Percentiles rank a stretch among this genome's conserved stretches.
Conservation (phyloP, 2,329 filamentous ascomycete genomes). For the Aspergillus terreus region DNA sequence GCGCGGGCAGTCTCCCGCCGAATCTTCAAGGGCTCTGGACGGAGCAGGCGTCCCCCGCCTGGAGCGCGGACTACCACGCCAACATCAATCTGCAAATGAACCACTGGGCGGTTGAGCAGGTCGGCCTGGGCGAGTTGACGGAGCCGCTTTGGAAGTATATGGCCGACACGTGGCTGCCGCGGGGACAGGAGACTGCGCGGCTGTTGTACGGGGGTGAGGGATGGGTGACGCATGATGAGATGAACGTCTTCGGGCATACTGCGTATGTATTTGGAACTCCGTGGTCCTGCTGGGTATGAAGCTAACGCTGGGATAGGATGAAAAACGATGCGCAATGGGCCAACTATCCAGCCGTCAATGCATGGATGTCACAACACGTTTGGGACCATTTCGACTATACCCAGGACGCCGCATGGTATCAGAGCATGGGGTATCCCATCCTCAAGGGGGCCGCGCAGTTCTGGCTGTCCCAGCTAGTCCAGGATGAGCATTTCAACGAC, state of each 20-base stretch:
- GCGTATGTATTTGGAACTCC: conserved; percentile 20
- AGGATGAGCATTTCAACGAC: conserved; percentile 50
- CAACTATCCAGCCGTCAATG: conserved; percentile 39
- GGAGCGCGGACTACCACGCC: conserved; percentile 56
- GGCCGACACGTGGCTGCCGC: conserved; percentile 50
- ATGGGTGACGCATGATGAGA: conserved; percentile 56
- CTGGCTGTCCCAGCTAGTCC: conserved; percentile 53
- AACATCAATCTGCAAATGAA: conserved; percentile 64
- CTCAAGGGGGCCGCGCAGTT: conserved; percentile 54
- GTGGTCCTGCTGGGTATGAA: no score
- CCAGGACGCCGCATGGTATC: conserved; percentile 45
- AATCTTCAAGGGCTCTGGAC: conserved; percentile 59
- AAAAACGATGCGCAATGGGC: conserved; percentile 43
- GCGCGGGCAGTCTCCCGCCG: conserved; percentile 49
- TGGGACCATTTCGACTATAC: conserved; percentile 56
- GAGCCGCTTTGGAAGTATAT: conserved; percentile 53
- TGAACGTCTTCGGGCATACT: conserved; percentile 58
- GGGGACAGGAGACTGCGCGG: conserved; percentile 51
- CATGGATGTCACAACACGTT: conserved; percentile 60
- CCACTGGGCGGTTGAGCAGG: conserved; percentile 55
- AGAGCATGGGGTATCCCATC: conserved; percentile 48
- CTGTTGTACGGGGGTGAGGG: conserved; percentile 53
- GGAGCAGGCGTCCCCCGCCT: conserved; percentile 42
- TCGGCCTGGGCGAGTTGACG: conserved; percentile 46
- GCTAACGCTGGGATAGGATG: conserved; percentile 26